phyloP scores from a whole-genome alignment of 2,329 filamentous ascomycete genomes.

The Penicillium sp. region DNA sequence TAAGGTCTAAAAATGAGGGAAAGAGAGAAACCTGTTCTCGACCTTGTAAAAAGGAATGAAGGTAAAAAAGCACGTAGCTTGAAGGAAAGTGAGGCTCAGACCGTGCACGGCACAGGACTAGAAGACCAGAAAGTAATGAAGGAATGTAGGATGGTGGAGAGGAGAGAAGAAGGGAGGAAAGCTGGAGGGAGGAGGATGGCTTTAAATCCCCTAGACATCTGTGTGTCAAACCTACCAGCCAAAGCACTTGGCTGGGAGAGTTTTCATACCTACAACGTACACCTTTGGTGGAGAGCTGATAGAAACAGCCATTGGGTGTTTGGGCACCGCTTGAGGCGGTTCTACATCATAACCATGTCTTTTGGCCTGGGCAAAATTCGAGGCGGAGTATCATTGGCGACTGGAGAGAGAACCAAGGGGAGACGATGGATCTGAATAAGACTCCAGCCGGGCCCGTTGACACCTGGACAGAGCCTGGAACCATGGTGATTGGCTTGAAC shows the following conservation, averaged over 20 bases:
- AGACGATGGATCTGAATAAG: slow-evolving; percentile 5
- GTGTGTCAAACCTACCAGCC: slow-evolving; percentile 10
- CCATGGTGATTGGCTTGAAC: slow-evolving; percentile 10
- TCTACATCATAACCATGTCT: slow-evolving; percentile 3
- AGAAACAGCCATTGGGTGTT: slow-evolving; percentile 1
- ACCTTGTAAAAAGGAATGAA: slow-evolving; percentile 12
- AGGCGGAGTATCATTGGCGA: slow-evolving; percentile 1
- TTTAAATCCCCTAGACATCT: slow-evolving; percentile 6
- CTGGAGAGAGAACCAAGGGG: slow-evolving; percentile 3
- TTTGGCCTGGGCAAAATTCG: not conserved
- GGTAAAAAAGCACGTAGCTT: slow-evolving; percentile 12
- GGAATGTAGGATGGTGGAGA: slow-evolving; percentile 11
- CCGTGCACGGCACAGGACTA: slow-evolving; percentile 37
- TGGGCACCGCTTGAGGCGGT: not conserved
- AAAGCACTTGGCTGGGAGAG: slow-evolving; percentile 6
- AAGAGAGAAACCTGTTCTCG: slow-evolving; percentile 28
- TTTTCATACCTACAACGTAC: slow-evolving; percentile 6
- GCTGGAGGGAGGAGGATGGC: slow-evolving; percentile 4
- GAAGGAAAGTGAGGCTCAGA: slow-evolving; percentile 30
- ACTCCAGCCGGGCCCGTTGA: slow-evolving; percentile 5
- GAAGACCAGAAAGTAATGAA: slow-evolving; percentile 14
- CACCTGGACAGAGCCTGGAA: slow-evolving; percentile 12
- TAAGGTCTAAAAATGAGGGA: slow-evolving; percentile 14
- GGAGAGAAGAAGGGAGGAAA: slow-evolving; percentile 7
- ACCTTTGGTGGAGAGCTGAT: slow-evolving; percentile 1